phyloP scores from a whole-genome alignment of 2,329 filamentous ascomycete genomes.

The Herpotrichia juniperi region DNA sequence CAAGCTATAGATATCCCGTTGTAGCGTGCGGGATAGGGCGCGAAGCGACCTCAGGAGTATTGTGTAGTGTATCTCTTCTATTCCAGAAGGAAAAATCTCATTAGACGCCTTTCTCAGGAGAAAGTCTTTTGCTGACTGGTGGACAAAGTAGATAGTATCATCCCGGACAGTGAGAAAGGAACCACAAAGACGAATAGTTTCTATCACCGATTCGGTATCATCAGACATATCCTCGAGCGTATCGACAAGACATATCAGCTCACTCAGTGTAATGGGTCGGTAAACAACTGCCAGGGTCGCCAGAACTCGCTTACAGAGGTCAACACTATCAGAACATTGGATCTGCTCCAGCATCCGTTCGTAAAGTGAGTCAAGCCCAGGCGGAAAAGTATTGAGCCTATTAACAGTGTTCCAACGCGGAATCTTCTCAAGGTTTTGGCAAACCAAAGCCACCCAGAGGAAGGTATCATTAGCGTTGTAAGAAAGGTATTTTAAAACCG shows the following conservation, averaged over 20 bases:
- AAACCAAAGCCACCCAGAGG: slow-evolving; percentile 40
- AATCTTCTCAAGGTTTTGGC: slow-evolving; percentile 33
- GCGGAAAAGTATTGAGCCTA: slow-evolving; percentile 36
- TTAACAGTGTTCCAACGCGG: slow-evolving; percentile 10
- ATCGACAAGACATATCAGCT: background rate
- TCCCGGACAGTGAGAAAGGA: background rate
- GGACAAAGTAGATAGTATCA: slow-evolving; percentile 33
- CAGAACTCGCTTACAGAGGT: slow-evolving; percentile 40
- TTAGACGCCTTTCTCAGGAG: slow-evolving; percentile 26
- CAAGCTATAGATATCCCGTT: slow-evolving; percentile 29
- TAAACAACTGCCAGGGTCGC: background rate
- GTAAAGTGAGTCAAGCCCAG: slow-evolving; percentile 47
- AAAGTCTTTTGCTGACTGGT: slow-evolving; percentile 53
- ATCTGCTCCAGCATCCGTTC: slow-evolving; percentile 46
- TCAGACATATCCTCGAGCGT: background rate
- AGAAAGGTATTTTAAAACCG: background rate
- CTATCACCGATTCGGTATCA: background rate
- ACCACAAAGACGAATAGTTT: slow-evolving; percentile 1
- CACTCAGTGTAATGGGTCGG: background rate
- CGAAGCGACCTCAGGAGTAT: slow-evolving; percentile 35
- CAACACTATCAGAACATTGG: slow-evolving; percentile 23
- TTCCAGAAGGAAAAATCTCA: slow-evolving; percentile 37
- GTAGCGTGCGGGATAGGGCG: slow-evolving; percentile 19
- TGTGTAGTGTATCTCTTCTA: slow-evolving; percentile 14
- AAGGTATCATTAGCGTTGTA: slow-evolving; percentile 29